Conservation (phyloP, 202 grass and related monocot species). For the Eragrostis tef region DNA sequence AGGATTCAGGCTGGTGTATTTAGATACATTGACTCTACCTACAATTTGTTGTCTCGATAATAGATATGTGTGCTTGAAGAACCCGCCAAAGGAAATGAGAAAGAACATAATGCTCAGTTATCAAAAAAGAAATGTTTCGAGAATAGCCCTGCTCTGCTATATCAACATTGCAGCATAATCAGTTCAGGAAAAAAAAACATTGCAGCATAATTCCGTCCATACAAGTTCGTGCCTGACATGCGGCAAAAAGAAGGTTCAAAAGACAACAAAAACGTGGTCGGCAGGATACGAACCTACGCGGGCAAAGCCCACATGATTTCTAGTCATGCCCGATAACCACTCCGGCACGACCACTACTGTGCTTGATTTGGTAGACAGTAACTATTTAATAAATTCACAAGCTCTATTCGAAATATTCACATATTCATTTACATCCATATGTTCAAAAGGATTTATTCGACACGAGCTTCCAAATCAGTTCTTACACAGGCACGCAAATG, state of each 20-base stretch:
- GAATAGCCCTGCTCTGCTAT: not conserved
- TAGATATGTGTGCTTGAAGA: not conserved
- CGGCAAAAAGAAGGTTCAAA: not conserved
- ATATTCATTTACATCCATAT: not conserved
- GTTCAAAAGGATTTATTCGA: not conserved
- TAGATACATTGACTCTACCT: not conserved
- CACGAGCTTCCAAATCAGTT: not conserved
- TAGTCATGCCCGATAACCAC: slow-evolving; percentile 88
- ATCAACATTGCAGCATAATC: not conserved
- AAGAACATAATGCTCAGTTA: not conserved
- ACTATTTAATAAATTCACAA: no score
- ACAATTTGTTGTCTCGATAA: not conserved
- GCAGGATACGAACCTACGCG: slow-evolving; percentile 78
- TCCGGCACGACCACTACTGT: slow-evolving; percentile 63
- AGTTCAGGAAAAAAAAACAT: no score
- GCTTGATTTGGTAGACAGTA: no score
- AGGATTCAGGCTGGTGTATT: not conserved
- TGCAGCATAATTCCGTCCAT: not conserved
- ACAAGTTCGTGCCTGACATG: not conserved
- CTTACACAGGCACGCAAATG: not conserved
- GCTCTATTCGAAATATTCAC: not conserved
- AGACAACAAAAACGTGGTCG: slow-evolving; percentile 43
- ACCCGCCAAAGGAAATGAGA: not conserved
- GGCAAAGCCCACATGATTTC: slow-evolving; percentile 81
- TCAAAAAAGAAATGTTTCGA: not conserved